Evolutionary conservation across 164 flowering plant species (phyloP).

Genomic region (Malania oleifera): DNA sequence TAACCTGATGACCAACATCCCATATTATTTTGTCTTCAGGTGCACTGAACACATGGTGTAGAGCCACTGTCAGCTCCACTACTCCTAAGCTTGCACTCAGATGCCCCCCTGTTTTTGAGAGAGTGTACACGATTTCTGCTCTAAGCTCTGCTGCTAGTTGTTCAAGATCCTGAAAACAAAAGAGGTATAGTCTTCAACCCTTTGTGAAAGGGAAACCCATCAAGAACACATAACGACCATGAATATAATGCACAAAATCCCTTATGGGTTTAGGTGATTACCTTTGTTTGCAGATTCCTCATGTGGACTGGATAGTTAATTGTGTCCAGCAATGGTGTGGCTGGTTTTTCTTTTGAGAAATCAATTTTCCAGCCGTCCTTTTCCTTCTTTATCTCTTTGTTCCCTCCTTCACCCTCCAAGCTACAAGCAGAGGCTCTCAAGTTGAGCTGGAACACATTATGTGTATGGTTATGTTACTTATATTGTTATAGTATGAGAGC

Average conservation of each 20-base stretch:
- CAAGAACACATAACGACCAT: not conserved
- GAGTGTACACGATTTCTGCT: constrained; percentile 65
- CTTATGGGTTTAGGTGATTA: too few relatives aligned
- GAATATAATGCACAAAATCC: too few relatives aligned
- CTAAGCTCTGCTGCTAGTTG: constrained; percentile 78
- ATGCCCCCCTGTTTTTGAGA: constrained; percentile 84
- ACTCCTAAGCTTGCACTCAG: constrained; percentile 84
- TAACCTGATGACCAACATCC: constrained; percentile 98
- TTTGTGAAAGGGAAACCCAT: not conserved
- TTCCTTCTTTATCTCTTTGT: constrained; percentile 30
- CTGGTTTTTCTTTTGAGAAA: constrained; percentile 59
- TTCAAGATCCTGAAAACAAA: constrained; percentile 58
- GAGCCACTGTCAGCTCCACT: constrained; percentile 78
- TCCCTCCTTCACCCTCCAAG: constrained; percentile 36
- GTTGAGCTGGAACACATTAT: constrained; percentile 29
- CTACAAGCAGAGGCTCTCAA: constrained; percentile 38
- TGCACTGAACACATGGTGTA: constrained; percentile 82
- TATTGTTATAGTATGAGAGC: too few relatives aligned
- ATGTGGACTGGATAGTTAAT: constrained; percentile 73
- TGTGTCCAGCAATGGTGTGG: constrained; percentile 79
- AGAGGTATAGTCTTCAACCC: not conserved
- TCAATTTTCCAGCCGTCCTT: constrained; percentile 51
- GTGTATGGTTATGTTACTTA: too few relatives aligned
- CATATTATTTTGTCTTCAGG: constrained; percentile 90
- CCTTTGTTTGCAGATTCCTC: constrained; percentile 74